Evolutionary conservation across 2,329 filamentous ascomycete genomes (phyloP), one percentile per base, ranked within the genome.

Genomic region (Pseudopyrenochaeta lycopersici): DNA sequence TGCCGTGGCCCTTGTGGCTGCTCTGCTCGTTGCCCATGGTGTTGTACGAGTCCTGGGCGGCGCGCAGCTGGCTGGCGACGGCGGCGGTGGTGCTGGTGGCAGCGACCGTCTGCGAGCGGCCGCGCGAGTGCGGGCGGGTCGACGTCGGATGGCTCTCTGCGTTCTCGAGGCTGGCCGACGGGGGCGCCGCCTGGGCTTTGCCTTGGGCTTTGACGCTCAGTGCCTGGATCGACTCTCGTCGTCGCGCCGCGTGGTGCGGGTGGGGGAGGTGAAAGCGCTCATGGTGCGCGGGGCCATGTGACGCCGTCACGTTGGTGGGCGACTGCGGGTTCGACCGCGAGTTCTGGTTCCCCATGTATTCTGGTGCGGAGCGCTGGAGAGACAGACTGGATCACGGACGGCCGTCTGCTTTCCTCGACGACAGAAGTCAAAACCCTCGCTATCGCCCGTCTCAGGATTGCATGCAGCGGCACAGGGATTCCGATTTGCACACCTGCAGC

Each of bases 1-100:
- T 35, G 20, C n/a, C 49, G 36, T 21, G 59, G 49, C 39, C 53
- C 60, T 72, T 74, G 17, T 70, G 67, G 57, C 63, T 67, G 58
- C 72, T 76, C 62, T 76, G 71, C 60, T 77, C 75, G 62, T 76
- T 77, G 57, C 77, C 77, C 76, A 78, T 77, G 51, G 40, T 48
- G 46, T 56, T 51, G 39, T 71, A 38, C 48, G 39, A 20, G 58
- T 72, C 67, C 52, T 72, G 67, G 54, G 67, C 63, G 60, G 67
- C 70, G 60, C 68, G 67, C 47, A 72, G 66, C 46, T 67, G 64
- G 54, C 59, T 59, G 43, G 70, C 55, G 54, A 71, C 65, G 49
- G 58, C 53, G 43, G 63, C 54, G 47, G 67, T 56, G 50, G 64
- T 29, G 39, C 3, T 61, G 52, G 56, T 52, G 46, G 49, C 49